Evolutionary conservation across 179 eudicot species (phyloP).

Genomic region (Kewa caespitosa): DNA sequence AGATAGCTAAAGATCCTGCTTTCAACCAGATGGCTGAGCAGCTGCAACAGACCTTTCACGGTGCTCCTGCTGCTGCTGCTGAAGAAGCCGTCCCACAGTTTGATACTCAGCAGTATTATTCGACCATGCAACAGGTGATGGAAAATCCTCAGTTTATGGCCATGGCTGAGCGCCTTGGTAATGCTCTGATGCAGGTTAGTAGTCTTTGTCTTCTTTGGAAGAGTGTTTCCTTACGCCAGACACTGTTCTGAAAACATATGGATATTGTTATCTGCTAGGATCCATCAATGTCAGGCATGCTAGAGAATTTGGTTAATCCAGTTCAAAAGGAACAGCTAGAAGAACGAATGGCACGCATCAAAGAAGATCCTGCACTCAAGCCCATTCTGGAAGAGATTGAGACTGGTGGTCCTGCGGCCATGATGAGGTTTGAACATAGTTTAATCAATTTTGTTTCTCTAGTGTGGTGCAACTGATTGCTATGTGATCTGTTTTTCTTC

Average conservation of each 20-base stretch:
- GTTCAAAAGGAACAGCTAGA: slow-evolving; percentile 75
- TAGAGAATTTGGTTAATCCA: slow-evolving; percentile 84
- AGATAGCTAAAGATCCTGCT: slow-evolving; percentile 93
- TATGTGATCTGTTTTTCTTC: not conserved
- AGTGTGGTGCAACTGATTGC: not conserved
- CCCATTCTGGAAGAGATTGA: slow-evolving; percentile 97
- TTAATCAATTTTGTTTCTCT: not conserved
- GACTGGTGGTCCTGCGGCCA: slow-evolving; percentile 94
- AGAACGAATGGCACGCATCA: slow-evolving; percentile 85
- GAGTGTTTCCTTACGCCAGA: not conserved
- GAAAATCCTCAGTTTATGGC: slow-evolving; percentile 96
- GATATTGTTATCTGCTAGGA: slow-evolving; percentile 46
- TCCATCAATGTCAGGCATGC: slow-evolving; percentile 97
- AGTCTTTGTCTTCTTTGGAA: not conserved
- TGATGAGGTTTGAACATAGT: slow-evolving; percentile 71
- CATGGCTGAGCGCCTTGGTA: slow-evolving; percentile 99
- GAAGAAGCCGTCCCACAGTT: slow-evolving; percentile 75
- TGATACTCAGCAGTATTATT: slow-evolving; percentile 81
- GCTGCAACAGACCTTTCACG: slow-evolving; percentile 79
- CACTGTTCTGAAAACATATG: not conserved
- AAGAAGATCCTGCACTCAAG: slow-evolving; percentile 90
- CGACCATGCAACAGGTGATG: slow-evolving; percentile 98
- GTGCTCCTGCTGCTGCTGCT: slow-evolving; percentile 57
- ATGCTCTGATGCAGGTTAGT: slow-evolving; percentile 88
- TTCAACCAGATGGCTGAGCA: slow-evolving; percentile 99